Evolutionary conservation across 805 yeast species (phyloP).

Genomic region (Cyberlindnera xishuangbannaensis): DNA sequence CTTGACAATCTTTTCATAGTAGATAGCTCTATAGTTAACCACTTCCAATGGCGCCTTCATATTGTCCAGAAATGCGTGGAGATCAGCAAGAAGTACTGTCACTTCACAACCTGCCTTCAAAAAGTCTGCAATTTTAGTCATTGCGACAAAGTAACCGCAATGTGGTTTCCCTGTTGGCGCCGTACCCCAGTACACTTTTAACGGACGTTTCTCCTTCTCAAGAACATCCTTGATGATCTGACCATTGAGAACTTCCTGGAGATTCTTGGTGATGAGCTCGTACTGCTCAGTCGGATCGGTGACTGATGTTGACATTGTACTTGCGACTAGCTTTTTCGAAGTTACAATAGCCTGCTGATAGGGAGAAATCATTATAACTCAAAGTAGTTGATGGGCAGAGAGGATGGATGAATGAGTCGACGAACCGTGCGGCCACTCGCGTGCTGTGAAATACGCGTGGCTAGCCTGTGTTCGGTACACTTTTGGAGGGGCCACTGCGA

Average conservation of each 20-base stretch:
- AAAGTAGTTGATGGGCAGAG: no score
- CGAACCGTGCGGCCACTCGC: no score
- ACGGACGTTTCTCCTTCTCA: conserved; percentile 74
- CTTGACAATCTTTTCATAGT: conserved; percentile 80
- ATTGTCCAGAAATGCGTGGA: conserved; percentile 95
- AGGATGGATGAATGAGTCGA: no score
- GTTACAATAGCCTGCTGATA: no score
- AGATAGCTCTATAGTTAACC: conserved; percentile 81
- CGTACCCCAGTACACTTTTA: conserved; percentile 96
- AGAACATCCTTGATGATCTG: conserved; percentile 81
- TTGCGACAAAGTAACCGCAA: conserved; percentile 97
- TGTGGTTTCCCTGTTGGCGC: conserved; percentile 99
- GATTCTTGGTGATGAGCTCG: conserved; percentile 72
- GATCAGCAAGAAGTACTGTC: conserved; percentile 84
- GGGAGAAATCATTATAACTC: neutral
- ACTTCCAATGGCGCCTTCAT: conserved; percentile 97
- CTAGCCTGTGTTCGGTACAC: no score
- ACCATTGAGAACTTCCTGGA: conserved; percentile 88
- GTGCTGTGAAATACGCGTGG: no score
- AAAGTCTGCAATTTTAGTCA: conserved; percentile 94
- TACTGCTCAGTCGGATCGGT: conserved; percentile 57
- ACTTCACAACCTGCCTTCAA: conserved; percentile 95
- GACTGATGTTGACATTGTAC: conserved; percentile 16
- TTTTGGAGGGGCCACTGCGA: no score
- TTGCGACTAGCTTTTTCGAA: neutral